Conservation (phyloP, 2,329 filamentous ascomycete genomes). For the Xylariaceae sp. region DNA sequence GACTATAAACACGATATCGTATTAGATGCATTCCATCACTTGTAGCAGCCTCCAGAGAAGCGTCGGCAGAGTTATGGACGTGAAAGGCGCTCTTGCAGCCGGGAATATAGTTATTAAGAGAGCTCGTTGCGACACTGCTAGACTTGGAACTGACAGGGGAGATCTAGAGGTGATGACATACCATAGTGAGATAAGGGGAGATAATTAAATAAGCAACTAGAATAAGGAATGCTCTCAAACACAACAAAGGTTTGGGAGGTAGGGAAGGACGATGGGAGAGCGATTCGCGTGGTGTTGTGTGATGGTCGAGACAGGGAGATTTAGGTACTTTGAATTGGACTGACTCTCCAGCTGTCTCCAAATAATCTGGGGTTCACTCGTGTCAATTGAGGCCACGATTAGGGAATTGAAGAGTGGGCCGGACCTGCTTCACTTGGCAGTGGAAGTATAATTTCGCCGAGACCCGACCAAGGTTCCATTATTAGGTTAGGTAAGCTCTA, state of each 20-base stretch:
- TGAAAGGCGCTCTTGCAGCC: neutral
- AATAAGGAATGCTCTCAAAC: conserved; percentile 3
- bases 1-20: conserved; percentile 49
- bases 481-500: no score
- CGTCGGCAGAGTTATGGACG: neutral
- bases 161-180: conserved; percentile 8
- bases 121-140: conserved; percentile 22
- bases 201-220: conserved; percentile 6
- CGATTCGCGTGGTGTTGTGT: conserved; percentile 6
- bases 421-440: conserved; percentile 1
- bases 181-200: conserved; percentile 21
- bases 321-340: conserved; percentile 27
- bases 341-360: conserved; percentile 41
- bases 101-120: conserved; percentile 1
- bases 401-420: conserved; percentile 26
- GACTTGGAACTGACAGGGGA: neutral
- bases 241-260: conserved; percentile 41
- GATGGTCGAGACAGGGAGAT: conserved; percentile 8
- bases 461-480: no score
- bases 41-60: conserved; percentile 12
- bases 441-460: conserved; percentile 33
- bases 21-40: conserved; percentile 9
- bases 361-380: conserved; percentile 44
- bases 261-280: conserved; percentile 33
- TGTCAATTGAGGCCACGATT: conserved; percentile 49